These are phyloP conservation scores for Paramyrothecium sp. DNA, from an alignment of 2,329 filamentous ascomycete genomes.

Conservation along the genomic window DNA sequence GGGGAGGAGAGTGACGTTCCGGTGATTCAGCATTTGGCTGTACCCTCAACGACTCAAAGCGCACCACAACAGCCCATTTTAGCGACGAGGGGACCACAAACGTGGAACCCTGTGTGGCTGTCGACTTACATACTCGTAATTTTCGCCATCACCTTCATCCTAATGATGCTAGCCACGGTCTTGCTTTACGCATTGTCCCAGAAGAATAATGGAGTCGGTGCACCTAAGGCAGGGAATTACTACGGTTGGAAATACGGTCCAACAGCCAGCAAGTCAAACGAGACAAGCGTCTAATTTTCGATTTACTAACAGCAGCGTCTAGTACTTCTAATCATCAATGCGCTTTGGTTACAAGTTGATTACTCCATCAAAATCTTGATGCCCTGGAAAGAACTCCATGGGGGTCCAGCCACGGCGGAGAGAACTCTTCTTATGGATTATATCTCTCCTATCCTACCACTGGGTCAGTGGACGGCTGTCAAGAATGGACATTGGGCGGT, in stretches of 20 bases:
- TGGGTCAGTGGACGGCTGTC: background rate
- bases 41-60: background rate
- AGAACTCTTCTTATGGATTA: background rate
- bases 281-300: background rate
- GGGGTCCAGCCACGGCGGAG: background rate
- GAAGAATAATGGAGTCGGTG: conserved; percentile 14
- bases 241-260: background rate
- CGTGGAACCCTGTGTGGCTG: conserved; percentile 18
- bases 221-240: conserved; percentile 11
- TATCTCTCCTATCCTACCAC: background rate
- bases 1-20: background rate
- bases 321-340: background rate
- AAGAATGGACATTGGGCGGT: conserved; percentile 1
- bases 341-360: background rate
- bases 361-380: background rate
- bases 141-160: conserved; percentile 14
- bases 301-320: background rate
- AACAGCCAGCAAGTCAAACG: background rate
- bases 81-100: background rate
- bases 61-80: background rate
- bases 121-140: conserved; percentile 13
- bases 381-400: background rate
- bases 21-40: background rate
- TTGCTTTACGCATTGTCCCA: conserved; percentile 17
- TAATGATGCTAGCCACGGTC: conserved; percentile 16